phyloP scores from a whole-genome alignment of 108 stramenopile genomes.

The Cyclotella choctawhatcheeana region DNA sequence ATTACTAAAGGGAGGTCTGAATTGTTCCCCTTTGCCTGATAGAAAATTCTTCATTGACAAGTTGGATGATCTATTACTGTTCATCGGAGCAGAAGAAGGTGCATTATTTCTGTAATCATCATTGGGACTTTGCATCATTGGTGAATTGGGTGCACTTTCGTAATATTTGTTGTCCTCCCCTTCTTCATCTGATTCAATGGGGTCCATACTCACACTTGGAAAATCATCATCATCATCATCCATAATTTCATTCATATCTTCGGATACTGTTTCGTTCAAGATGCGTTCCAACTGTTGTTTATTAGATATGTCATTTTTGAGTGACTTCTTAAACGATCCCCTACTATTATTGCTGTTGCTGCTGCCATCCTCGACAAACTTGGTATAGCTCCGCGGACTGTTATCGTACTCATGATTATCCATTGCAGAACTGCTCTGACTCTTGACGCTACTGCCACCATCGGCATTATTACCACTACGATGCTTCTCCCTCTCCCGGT shows the following conservation, averaged over 20 bases:
- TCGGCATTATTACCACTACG: not conserved
- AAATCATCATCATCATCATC: conserved; percentile 44
- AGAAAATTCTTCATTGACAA: too few relatives aligned
- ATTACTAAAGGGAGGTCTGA: conserved; percentile 1
- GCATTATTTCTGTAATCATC: conserved; percentile 10
- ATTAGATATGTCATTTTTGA: too few relatives aligned
- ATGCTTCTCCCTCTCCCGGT: conserved; percentile 10
- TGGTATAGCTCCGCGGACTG: conserved; percentile 5
- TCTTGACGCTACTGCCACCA: not conserved
- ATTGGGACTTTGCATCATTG: not conserved
- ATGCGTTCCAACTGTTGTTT: too few relatives aligned
- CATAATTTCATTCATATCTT: too few relatives aligned
- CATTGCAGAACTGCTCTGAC: not conserved
- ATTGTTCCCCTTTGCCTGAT: not conserved
- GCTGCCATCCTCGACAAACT: not conserved
- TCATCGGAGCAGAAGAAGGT: conserved; percentile 3
- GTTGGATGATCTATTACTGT: too few relatives aligned
- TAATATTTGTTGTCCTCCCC: conserved; percentile 2
- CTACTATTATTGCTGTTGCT: too few relatives aligned
- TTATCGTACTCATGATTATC: not conserved
- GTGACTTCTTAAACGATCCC: too few relatives aligned
- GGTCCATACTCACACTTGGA: conserved; percentile 31
- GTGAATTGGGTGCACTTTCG: conserved; percentile 5
- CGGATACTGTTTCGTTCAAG: conserved; percentile 6
- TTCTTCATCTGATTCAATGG: conserved; percentile 47